Evolutionary conservation across 192 early-diverging fungal genomes (phyloP).

Genomic region (Backusella parvicylindrica): DNA sequence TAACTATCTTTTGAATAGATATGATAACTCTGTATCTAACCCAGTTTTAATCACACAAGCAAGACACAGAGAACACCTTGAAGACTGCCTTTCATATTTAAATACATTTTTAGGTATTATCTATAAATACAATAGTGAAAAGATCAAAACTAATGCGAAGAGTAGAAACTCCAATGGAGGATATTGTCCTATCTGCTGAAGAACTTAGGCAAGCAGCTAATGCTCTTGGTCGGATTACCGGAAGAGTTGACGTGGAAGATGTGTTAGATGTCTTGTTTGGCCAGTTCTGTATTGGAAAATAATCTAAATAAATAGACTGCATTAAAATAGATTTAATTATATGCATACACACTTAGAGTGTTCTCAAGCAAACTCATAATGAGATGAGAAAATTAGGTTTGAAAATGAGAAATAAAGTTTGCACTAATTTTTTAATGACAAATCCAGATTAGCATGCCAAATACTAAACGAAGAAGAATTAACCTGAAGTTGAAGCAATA

Average conservation of each 20-base stretch:
- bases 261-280: conserved; percentile 72
- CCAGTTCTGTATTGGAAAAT: conserved; percentile 81
- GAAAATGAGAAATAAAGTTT: too few species aligned
- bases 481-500: too few species aligned
- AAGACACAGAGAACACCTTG: conserved; percentile 62
- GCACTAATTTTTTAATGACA: too few species aligned
- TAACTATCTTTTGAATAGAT: neutral
- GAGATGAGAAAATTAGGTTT: too few species aligned
- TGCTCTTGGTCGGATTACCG: conserved; percentile 69
- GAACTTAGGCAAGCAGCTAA: conserved; percentile 64
- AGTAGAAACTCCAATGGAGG: conserved; percentile 30
- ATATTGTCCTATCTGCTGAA: conserved; percentile 71
- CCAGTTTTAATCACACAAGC: conserved; percentile 62
- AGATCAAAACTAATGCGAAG: neutral
- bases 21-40: conserved; percentile 10
- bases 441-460: too few species aligned
- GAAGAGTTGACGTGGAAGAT: conserved; percentile 68
- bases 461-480: too few species aligned
- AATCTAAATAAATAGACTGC: neutral
- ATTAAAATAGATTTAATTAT: neutral
- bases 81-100: conserved; percentile 47
- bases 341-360: too few species aligned
- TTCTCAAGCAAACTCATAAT: too few species aligned
- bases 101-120: conserved; percentile 44
- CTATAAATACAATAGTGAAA: neutral